Conservation (phyloP, 495 filamentous ascomycete species). For the Astrothelium subdiscretum region DNA sequence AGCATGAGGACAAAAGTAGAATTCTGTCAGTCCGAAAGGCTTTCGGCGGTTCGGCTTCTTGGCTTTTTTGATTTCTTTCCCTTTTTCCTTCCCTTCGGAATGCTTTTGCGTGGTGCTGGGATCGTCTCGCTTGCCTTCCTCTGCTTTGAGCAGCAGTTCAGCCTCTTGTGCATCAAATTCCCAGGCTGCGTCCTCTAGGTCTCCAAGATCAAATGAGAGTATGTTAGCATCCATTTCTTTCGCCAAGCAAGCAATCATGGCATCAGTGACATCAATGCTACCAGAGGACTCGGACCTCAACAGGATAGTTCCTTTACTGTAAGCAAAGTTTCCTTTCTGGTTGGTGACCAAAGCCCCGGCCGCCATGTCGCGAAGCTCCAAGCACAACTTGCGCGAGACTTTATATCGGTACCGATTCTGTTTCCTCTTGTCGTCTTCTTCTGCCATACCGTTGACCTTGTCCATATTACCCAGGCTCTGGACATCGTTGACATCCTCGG, state of each 20-base stretch:
- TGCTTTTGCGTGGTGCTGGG: too few relatives aligned
- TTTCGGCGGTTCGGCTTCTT: background rate
- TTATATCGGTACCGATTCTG: background rate
- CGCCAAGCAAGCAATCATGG: background rate
- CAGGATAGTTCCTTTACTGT: background rate
- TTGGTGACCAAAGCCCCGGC: background rate
- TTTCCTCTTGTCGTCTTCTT: background rate
- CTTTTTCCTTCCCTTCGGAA: too few relatives aligned
- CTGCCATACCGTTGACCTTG: background rate
- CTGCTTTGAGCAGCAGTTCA: too few relatives aligned
- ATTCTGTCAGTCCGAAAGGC: background rate
- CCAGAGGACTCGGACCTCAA: background rate
- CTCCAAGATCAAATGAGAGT: background rate
- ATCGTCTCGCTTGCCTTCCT: too few relatives aligned
- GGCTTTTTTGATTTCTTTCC: background rate
- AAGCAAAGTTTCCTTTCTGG: background rate
- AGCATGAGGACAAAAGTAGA: background rate
- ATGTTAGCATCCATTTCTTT: background rate
- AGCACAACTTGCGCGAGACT: background rate
- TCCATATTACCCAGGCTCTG: too few relatives aligned
- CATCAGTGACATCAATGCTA: background rate
- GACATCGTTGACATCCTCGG: too few relatives aligned
- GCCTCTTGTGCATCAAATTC: background rate
- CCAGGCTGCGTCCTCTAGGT: background rate
- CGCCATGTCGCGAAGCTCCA: background rate